Conservation (phyloP, 2,329 filamentous ascomycete genomes). For the Sporothrix schenckii region DNA sequence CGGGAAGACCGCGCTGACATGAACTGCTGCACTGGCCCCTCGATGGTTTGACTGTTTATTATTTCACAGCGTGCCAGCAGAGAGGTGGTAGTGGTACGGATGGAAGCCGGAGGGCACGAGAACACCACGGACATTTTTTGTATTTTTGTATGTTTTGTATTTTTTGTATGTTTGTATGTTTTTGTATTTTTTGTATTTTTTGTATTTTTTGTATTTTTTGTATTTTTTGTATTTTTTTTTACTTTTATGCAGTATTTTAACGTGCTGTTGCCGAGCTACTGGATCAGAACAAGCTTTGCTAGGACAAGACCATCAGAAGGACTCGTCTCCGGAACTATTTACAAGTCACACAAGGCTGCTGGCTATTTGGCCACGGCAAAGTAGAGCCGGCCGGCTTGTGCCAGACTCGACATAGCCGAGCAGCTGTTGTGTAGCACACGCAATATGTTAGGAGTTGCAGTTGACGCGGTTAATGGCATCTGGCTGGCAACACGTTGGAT, state of each 20-base stretch:
- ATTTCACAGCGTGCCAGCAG: background rate
- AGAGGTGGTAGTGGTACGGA: background rate
- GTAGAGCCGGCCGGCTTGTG: background rate
- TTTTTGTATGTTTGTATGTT: no score
- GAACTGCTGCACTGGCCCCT: background rate
- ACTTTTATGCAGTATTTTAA: background rate
- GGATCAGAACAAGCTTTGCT: background rate
- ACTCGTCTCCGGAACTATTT: background rate
- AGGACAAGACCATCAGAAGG: background rate
- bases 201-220: no score
- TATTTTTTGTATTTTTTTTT: background rate
- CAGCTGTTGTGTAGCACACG: constrained; percentile 14
- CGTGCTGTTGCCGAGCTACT: background rate
- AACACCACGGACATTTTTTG: background rate
- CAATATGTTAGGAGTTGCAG: background rate
- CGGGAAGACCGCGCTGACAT: background rate
- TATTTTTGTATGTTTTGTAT: background rate
- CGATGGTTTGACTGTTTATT: background rate
- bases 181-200: no score
- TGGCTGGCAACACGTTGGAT: background rate
- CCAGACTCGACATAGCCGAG: background rate
- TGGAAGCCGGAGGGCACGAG: background rate
- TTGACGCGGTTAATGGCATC: background rate
- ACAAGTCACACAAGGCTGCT: no score
- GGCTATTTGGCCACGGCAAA: background rate